phyloP scores from a whole-genome alignment of 2,329 filamentous ascomycete genomes.

The Graphiopsis chlorocephala region DNA sequence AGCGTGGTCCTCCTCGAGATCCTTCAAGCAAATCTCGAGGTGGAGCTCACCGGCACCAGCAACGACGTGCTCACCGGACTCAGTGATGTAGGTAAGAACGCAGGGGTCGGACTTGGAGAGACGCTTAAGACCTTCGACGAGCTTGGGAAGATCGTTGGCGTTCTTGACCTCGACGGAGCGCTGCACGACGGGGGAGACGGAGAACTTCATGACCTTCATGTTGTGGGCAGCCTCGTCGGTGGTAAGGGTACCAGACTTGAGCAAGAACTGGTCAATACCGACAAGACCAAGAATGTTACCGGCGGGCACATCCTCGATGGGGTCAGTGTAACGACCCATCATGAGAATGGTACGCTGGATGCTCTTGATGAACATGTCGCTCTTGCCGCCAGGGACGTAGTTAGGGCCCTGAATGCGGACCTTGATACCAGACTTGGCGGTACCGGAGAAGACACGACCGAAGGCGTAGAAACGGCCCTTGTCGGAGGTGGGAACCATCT shows the following conservation, averaged over 20 bases:
- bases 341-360: constrained; percentile 99
- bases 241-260: constrained; percentile 99
- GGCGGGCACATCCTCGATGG: constrained; percentile 97
- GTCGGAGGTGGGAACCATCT: constrained; percentile 99
- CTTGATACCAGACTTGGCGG: constrained; percentile 95
- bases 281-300: constrained; percentile 99
- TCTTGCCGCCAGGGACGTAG: constrained; percentile 97
- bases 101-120: constrained; percentile 99
- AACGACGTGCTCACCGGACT: constrained; percentile 97
- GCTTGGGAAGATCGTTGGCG: constrained; percentile 98
- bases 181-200: constrained; percentile 96
- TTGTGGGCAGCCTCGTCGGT: constrained; percentile 98
- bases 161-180: constrained; percentile 99
- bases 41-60: constrained; percentile 99
- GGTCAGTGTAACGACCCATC: constrained; percentile 99
- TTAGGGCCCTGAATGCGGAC: constrained; percentile 99
- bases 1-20: constrained; percentile 99
- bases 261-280: constrained; percentile 99
- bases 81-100: constrained; percentile 83
- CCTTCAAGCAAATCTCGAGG: constrained; percentile 99
- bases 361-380: constrained; percentile 98
- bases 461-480: constrained; percentile 99
- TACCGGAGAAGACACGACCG: constrained; percentile 99
- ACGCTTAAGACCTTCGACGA: constrained; percentile 99
- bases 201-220: constrained; percentile 99